Evolutionary conservation across 2,329 filamentous ascomycete species (phyloP).

Genomic region (Arthrobotrys conoides): DNA sequence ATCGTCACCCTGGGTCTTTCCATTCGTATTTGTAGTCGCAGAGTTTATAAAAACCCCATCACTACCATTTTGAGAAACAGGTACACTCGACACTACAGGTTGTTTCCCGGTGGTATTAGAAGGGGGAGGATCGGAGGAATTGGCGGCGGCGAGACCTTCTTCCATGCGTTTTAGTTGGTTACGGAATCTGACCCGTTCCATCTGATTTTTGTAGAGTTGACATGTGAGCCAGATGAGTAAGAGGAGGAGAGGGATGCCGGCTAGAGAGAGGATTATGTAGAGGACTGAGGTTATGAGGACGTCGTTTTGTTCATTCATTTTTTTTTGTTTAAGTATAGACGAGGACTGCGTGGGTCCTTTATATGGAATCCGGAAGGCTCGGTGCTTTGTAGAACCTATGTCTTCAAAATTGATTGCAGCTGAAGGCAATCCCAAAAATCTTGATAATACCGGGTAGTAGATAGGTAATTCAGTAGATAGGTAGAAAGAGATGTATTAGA

Average conservation of each 20-base stretch:
- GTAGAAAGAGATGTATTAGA: too few species aligned
- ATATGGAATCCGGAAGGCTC: too few species aligned
- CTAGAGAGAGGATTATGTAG: conserved; percentile 19
- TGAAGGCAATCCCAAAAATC: too few species aligned
- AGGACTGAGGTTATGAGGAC: background rate
- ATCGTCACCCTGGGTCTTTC: background rate
- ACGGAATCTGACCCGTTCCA: background rate
- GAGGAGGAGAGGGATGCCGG: background rate
- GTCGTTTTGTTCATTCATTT: conserved; percentile 3
- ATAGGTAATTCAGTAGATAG: too few species aligned
- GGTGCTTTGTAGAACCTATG: too few species aligned
- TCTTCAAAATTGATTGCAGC: too few species aligned
- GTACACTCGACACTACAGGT: background rate
- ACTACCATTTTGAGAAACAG: background rate
- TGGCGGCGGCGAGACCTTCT: background rate
- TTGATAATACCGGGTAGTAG: too few species aligned
- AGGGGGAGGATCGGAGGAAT: background rate
- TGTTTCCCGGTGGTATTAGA: background rate
- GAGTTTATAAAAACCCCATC: background rate
- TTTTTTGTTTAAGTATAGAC: background rate
- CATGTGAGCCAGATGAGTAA: conserved; percentile 1
- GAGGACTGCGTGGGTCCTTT: too few species aligned
- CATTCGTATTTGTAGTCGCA: background rate
- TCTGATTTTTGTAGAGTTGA: background rate
- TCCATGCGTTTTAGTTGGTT: background rate